Evolutionary conservation across 2,329 filamentous ascomycete genomes (phyloP).

Genomic region (Macrophomina pseudophaseolina): DNA sequence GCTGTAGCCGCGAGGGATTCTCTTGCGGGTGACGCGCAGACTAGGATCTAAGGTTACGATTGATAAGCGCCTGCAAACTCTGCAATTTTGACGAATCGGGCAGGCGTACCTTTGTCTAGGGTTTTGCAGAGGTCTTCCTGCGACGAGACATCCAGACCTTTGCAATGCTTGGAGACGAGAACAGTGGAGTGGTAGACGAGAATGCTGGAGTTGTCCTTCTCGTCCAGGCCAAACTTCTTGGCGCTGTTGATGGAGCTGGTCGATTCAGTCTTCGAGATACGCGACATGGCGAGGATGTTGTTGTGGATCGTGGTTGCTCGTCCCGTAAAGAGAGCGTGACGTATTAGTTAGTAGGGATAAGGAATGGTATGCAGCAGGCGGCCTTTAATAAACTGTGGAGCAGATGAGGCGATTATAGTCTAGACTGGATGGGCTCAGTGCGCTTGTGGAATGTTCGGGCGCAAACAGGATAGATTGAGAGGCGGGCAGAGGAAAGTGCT

Average conservation of each 20-base stretch:
- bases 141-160: constrained; percentile 49
- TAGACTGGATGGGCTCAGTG: not conserved
- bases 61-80: constrained; percentile 18
- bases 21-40: constrained; percentile 53
- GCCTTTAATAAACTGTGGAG: not conserved
- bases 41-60: constrained; percentile 43
- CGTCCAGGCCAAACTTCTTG: constrained; percentile 51
- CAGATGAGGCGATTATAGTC: constrained; percentile 4
- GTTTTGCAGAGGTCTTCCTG: constrained; percentile 51
- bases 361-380: too few relatives aligned
- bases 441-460: constrained; percentile 1
- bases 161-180: constrained; percentile 53
- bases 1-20: constrained; percentile 52
- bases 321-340: constrained; percentile 7
- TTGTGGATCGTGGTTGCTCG: not conserved
- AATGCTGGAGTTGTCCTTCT: constrained; percentile 49
- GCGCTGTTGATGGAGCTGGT: constrained; percentile 47
- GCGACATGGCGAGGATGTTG: constrained; percentile 32
- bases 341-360: too few relatives aligned
- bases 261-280: constrained; percentile 53
- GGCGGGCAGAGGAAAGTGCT: constrained; percentile 1
- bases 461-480: not conserved
- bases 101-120: constrained; percentile 42
- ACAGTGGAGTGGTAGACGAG: too few relatives aligned
- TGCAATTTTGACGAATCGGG: not conserved